Evolutionary conservation across 352 stramenopile species (phyloP).

Genomic region (Blastocystis sp.): DNA sequence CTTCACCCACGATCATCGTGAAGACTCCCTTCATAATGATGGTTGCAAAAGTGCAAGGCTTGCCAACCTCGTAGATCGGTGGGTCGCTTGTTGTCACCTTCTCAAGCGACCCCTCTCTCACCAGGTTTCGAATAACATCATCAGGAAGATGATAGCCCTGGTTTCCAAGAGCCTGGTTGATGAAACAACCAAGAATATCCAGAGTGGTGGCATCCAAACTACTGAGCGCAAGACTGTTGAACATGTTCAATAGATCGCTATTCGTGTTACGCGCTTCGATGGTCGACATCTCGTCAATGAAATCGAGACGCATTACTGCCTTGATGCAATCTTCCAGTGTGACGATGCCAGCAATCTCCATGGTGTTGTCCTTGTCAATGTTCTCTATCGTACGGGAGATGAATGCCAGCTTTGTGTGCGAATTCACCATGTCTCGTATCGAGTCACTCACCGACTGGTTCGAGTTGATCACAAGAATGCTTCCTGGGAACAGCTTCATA

Average conservation of each 20-base stretch:
- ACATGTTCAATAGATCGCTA: neutral
- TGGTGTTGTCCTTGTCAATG: slow-evolving; percentile 76
- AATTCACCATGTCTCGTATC: slow-evolving; percentile 85
- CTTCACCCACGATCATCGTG: neutral
- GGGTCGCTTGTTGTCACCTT: neutral
- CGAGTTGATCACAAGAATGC: slow-evolving; percentile 68
- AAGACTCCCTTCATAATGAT: slow-evolving; percentile 28
- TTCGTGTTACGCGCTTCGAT: neutral
- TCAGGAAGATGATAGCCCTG: neutral
- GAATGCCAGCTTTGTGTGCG: slow-evolving; percentile 84
- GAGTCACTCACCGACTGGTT: slow-evolving; percentile 84
- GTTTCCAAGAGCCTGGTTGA: neutral
- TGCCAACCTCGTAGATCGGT: neutral
- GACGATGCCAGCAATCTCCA: slow-evolving; percentile 88
- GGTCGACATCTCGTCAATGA: slow-evolving; percentile 82
- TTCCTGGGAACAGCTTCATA: slow-evolving; percentile 76
- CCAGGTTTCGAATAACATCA: neutral
- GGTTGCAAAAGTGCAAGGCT: neutral
- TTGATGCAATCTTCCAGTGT: slow-evolving; percentile 97
- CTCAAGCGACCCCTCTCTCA: neutral
- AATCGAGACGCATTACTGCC: slow-evolving; percentile 90
- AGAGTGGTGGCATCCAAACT: neutral
- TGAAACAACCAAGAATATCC: slow-evolving; percentile 6
- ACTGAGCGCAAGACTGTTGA: neutral
- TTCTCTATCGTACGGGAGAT: slow-evolving; percentile 83